phyloP scores from a whole-genome alignment of 345 rosid genomes.

The Salix arbutifolia region DNA sequence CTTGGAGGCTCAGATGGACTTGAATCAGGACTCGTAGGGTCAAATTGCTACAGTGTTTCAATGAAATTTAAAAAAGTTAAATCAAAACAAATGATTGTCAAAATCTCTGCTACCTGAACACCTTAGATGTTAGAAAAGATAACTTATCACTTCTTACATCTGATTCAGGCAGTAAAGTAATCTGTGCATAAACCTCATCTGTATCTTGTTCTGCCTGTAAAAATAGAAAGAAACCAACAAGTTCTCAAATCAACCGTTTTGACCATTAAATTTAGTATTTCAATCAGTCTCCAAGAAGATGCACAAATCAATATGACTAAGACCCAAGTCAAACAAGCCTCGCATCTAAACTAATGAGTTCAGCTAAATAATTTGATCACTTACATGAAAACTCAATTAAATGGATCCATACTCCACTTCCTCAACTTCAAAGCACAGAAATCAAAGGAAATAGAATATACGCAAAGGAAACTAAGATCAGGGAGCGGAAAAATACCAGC shows the following conservation, averaged over 20 bases:
- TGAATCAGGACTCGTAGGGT: constrained; percentile 56
- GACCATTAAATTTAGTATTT: not conserved
- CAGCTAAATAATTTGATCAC: not conserved
- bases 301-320: not conserved
- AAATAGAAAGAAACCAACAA: constrained; percentile 2
- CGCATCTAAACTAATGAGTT: not conserved
- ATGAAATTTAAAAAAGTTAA: not conserved
- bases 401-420: not conserved
- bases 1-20: constrained; percentile 39
- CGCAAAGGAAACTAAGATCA: not conserved
- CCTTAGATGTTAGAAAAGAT: not conserved
- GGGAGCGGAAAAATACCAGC: constrained; percentile 48
- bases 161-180: constrained; percentile 65
- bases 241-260: not conserved
- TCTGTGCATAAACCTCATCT: constrained; percentile 95
- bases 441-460: not conserved
- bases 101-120: not conserved
- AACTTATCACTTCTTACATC: constrained; percentile 40
- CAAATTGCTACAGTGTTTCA: constrained; percentile 39
- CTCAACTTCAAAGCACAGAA: not conserved
- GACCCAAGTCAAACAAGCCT: not conserved
- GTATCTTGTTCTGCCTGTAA: constrained; percentile 91
- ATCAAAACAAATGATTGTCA: not conserved
- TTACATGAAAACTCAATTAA: not conserved
- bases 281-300: not conserved